These are phyloP conservation scores for Fusarium chuoi DNA, from an alignment of 2,329 filamentous ascomycete species.

Conservation along the genomic window DNA sequence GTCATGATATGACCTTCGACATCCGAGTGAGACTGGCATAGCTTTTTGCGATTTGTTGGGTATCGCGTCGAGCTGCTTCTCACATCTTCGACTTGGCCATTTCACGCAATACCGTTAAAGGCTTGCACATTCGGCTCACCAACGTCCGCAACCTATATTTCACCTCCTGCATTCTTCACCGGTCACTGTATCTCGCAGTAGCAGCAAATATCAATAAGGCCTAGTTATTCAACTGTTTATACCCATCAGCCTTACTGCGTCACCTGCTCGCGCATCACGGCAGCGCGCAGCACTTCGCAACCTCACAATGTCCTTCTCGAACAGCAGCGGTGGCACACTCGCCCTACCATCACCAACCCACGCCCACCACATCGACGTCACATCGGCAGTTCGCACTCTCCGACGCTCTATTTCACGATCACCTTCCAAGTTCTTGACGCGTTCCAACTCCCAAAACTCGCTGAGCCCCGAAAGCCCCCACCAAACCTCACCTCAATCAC, in stretches of 20 bases:
- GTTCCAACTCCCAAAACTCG: slow-evolving; percentile 59
- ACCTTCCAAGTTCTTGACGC: slow-evolving; percentile 84
- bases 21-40: slow-evolving; percentile 43
- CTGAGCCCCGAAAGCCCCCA: slow-evolving; percentile 61
- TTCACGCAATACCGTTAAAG: slow-evolving; percentile 12
- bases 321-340: slow-evolving; percentile 76
- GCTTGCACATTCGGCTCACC: slow-evolving; percentile 17
- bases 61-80: slow-evolving; percentile 35
- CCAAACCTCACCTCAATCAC: slow-evolving; percentile 61
- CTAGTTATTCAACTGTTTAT: slow-evolving; percentile 30
- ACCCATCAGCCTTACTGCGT: slow-evolving; percentile 44
- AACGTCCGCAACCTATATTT: slow-evolving; percentile 11
- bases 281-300: slow-evolving; percentile 44
- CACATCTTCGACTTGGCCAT: slow-evolving; percentile 25
- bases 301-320: slow-evolving; percentile 67
- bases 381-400: slow-evolving; percentile 82
- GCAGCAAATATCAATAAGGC: slow-evolving; percentile 16
- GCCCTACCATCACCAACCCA: slow-evolving; percentile 89
- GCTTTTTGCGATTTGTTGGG: slow-evolving; percentile 42
- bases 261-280: slow-evolving; percentile 39
- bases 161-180: slow-evolving; percentile 18
- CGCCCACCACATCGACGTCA: slow-evolving; percentile 83
- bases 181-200: slow-evolving; percentile 10
- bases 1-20: slow-evolving; percentile 45
- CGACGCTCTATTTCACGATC: slow-evolving; percentile 90